Evolutionary conservation across 176 grass and related monocot genomes (phyloP), one percentile per base, ranked within the genome.

Genomic region (Musa acuminata): DNA sequence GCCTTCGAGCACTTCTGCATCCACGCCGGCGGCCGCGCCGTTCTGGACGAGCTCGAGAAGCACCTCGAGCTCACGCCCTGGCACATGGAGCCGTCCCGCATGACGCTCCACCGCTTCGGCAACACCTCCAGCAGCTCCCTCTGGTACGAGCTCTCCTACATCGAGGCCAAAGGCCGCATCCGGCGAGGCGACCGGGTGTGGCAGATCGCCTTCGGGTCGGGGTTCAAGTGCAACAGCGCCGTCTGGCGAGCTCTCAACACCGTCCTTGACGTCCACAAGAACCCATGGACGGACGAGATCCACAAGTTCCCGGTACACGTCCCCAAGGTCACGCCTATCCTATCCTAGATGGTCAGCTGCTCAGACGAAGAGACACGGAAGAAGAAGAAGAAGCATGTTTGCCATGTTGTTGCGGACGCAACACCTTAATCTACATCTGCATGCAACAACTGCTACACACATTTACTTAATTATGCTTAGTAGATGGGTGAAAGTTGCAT

Each of bases 1-100:
- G 94, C 94, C 1, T 85, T 97, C 48, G 94, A 97, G n/a, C 94
- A 97, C 76, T 97, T 97, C 83, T 97, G 94, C 94, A 91, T 97
- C 80, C 94, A 97, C 77, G 94, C 94, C 0, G 94, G 90, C 0
- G 94, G 94, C 1, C 71, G 94, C 1, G 94, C 87, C 1, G 94
- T 97, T 22, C 82, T 97, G 13, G 94, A 97, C 71, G 90, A 91
- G 80, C 79, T 97, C 3, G 84, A 97, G 90, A 84, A 88, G 57
- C 93, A 83, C 82, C 79, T 97, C 29, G 84, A 88, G 74, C 87
- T 97, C 12, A 90, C 72, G 51, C 72, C 85, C 0, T 90, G 90
- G 87, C 78, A 97, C 75, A 93, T 97, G 94, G 94, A 97, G 64
- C 94, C 94, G 0, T 97, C 94, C 0, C 25, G 94, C 68, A 97